Conservation (phyloP, 202 grass and related monocot species). For the Zoysia matrella region DNA sequence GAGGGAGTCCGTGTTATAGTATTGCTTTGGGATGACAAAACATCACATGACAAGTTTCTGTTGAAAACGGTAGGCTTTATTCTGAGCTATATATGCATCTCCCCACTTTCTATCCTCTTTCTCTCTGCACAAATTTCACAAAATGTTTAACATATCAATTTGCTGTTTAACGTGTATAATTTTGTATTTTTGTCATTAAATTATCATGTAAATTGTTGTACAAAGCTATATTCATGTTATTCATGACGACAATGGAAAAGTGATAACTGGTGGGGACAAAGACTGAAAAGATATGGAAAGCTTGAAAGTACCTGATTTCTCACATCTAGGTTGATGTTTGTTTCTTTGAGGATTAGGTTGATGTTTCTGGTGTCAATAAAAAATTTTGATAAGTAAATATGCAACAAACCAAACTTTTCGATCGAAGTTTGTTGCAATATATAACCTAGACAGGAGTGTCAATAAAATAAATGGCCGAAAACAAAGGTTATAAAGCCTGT, state of each 20-base stretch:
- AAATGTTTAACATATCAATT: background rate
- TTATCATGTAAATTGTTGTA: background rate
- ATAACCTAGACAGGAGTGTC: background rate
- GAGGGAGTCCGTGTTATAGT: conserved; percentile 92
- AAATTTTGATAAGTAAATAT: conserved; percentile 8
- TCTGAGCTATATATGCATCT: background rate
- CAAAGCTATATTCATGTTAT: background rate
- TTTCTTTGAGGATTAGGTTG: too few species aligned
- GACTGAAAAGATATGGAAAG: background rate
- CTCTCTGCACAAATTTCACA: background rate
- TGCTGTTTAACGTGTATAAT: background rate
- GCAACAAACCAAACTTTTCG: background rate
- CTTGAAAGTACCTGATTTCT: background rate
- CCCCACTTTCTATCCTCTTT: background rate
- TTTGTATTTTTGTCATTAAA: background rate
- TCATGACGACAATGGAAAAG: background rate
- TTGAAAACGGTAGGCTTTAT: conserved; percentile 82
- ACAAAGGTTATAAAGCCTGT: background rate
- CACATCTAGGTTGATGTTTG: background rate
- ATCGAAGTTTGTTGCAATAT: background rate
- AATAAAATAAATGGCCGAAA: conserved; percentile 18
- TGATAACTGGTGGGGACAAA: background rate
- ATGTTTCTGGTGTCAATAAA: conserved; percentile 6
- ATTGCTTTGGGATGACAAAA: conserved; percentile 98
- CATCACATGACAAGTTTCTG: conserved; percentile 88